Conservation (phyloP, 2,329 filamentous ascomycete species). For the Colletotrichum camelliae region DNA sequence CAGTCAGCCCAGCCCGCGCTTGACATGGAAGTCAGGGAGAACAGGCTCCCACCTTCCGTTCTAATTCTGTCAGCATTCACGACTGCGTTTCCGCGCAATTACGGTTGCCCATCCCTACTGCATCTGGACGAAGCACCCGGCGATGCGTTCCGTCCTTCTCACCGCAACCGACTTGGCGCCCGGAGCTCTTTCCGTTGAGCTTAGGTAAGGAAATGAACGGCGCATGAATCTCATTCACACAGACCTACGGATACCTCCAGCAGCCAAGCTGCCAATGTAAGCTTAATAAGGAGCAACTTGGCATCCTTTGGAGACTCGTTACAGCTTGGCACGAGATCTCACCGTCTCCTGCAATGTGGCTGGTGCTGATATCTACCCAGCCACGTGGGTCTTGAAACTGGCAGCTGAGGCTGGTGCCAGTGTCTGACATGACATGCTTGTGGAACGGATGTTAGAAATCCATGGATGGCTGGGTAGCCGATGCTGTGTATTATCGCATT, state of each 20-base stretch:
- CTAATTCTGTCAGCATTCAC: background rate
- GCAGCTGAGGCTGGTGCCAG: background rate
- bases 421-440: background rate
- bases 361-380: background rate
- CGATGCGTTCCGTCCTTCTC: background rate
- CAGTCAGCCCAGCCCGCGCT: background rate
- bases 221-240: background rate
- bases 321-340: background rate
- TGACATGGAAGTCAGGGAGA: background rate
- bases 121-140: background rate
- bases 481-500: accelerated
- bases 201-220: background rate
- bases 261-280: background rate
- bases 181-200: background rate
- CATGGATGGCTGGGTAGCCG: background rate
- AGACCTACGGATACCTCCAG: background rate
- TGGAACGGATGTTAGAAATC: background rate
- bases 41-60: background rate
- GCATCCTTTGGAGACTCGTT: background rate
- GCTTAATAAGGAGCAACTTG: background rate
- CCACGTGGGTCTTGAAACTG: background rate
- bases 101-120: background rate
- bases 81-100: background rate
- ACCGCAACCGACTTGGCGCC: background rate
- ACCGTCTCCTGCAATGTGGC: background rate